Base-by-base conservation (phyloP, 176 grass and related monocot genomes). In the Eleusine coracana region DNA sequence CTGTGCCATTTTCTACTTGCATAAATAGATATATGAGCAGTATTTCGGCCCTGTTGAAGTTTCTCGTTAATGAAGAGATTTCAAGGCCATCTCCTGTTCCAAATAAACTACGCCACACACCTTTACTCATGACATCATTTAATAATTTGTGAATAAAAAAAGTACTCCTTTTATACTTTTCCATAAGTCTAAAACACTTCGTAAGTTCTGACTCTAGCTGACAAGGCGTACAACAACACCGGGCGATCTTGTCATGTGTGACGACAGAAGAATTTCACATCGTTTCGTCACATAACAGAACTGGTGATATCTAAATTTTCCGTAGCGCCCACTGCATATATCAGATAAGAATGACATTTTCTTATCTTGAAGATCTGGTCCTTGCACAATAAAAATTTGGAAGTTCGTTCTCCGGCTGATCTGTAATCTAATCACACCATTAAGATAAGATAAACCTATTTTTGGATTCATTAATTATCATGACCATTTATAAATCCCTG, bases 201-300 rank as follows among this genome's bases (percentile, higher is more conserved):
- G 20, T 18, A 17, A 8, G 2, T 46, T 83, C 23, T 66, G 37
- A 46, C 14, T 66, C 25, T 56, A 78, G 67, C 68, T 65, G 56
- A 63, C 59, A 78, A n/a, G 49, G 81, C 68, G 34, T 44, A 12
- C 80, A 37, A 31, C 40, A 39, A 54, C 4, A 20, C 6, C 37
- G 25, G 25, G 25, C 36, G 20, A 76, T 25, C 45, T 23, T 10
- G 34, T 69, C 78, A 68, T 45, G 65, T 9, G 37, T 81, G 71
- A 81, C 71, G 69, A 77, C 71, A 63, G 48, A 71, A 72, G 54
- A 70, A 82, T 82, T 89, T 41, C 10, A n/a, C 28, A 65, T 14
- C 18, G 54, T 56, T 56, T 56, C 56, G 29, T 73, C 73, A 58
- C 40, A 54, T 71, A 82, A 71, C 16, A 69, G 41, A 82, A n/a